phyloP scores from a whole-genome alignment of 2,329 filamentous ascomycete genomes.

The Microcera coccophila region DNA sequence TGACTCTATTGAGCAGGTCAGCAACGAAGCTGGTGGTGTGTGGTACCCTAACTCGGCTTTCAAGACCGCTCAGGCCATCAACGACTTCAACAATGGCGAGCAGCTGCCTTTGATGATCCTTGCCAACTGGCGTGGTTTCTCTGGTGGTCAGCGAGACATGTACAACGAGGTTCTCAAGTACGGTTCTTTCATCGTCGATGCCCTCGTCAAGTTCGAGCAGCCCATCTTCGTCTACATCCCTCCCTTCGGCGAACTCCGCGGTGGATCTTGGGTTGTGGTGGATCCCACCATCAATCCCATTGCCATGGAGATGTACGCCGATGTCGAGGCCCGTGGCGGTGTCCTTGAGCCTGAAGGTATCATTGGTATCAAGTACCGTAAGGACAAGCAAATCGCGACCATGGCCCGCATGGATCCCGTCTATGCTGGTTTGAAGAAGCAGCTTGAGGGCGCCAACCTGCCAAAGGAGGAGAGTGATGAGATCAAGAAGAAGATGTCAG shows the following conservation, averaged over 20 bases:
- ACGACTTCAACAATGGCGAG: conserved; percentile 98
- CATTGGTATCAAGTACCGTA: conserved; percentile 96
- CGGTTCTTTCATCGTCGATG: conserved; percentile 97
- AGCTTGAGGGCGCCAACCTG: conserved; percentile 60
- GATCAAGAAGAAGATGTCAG: conserved; percentile 79
- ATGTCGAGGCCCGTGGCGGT: conserved; percentile 90
- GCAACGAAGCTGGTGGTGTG: conserved; percentile 93
- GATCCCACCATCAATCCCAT: conserved; percentile 97
- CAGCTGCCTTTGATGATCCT: conserved; percentile 98
- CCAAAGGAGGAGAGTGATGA: conserved; percentile 69
- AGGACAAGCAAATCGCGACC: conserved; percentile 93
- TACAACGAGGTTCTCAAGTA: conserved; percentile 99
- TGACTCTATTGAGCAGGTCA: conserved; percentile 94
- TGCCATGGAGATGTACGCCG: conserved; percentile 99
- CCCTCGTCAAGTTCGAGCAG: conserved; percentile 96
- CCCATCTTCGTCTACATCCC: conserved; percentile 99
- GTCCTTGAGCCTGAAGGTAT: conserved; percentile 98
- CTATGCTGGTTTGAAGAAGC: conserved; percentile 80
- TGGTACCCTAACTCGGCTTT: conserved; percentile 99
- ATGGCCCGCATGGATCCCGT: conserved; percentile 89
- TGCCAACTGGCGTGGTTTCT: conserved; percentile 99
- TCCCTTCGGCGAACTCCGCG: conserved; percentile 91
- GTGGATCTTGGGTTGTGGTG: conserved; percentile 98
- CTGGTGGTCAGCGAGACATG: conserved; percentile 98
- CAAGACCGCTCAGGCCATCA: conserved; percentile 98